Base-by-base conservation (phyloP, 2,329 filamentous ascomycete genomes). In the Microsporum ferrugineum region DNA sequence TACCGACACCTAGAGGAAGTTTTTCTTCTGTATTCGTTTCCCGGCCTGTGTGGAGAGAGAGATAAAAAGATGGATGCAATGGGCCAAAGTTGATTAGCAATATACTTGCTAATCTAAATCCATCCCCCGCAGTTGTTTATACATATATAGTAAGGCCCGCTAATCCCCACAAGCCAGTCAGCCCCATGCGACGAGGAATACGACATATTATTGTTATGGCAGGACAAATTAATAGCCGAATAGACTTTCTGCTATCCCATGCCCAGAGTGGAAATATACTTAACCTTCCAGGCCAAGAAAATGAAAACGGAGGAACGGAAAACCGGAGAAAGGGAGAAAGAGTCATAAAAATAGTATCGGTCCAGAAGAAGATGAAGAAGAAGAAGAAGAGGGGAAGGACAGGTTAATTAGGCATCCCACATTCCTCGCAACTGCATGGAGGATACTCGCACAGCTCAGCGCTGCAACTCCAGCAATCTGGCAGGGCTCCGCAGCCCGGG, bases 401-500 rank as follows among this genome's bases (percentile, higher is more conserved):
- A 33, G 4, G 7, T 49, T 61, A 63, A 45, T 63, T 63, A n/a
- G 62, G 62, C 36, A 60, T 36, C 14, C 57, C 45, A 33, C 62
- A 63, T 8, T 63, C 60, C 23, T 34, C 33, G 34, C 62, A 63
- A 14, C 39, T 12, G 31, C 62, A 63, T 5, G 62, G 62, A 3
- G 62, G 62, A 33, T 58, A 61, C 4, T 60, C 57, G n/a, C 47
- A 49, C 39, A 63, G 57, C 47, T 53, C 56, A 10, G 36, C 39
- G n/a, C n/a, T 17, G 45, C 62, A 63, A 36, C 17, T 57, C 62
- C 62, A 63, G 36, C 62, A 63, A 7, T 61, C 59, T n/a, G 62
- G 62, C 57, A 60, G 53, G 38, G 33, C 58, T 51, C 61, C 60
- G 39, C 47, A 51, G n/a, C 12, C 17, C 17, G 57, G 38, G 39